Evolutionary conservation across 495 filamentous ascomycete species (phyloP).

Genomic region (Chaetomidium leptoderma): DNA sequence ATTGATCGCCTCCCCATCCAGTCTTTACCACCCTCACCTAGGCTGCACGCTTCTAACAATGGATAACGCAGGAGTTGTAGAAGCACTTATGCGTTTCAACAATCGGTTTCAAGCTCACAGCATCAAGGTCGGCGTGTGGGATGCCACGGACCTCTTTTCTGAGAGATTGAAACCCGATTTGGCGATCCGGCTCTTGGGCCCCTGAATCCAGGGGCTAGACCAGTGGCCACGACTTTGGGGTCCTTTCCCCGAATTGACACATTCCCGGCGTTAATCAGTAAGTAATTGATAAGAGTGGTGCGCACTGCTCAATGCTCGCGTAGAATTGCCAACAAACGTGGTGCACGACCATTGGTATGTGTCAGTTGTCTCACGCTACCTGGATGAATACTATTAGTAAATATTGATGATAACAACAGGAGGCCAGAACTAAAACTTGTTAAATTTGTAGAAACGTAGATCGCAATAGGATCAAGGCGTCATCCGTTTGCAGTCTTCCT

Average conservation of each 20-base stretch:
- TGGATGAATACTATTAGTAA: too few species aligned
- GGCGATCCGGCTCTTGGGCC: constrained; percentile 5
- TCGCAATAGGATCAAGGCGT: too few species aligned
- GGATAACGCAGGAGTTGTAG: not conserved
- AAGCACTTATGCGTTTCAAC: not conserved
- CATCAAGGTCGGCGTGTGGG: not conserved
- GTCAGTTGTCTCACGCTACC: too few species aligned
- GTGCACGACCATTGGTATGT: too few species aligned
- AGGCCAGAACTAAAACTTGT: too few species aligned
- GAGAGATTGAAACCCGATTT: not conserved
- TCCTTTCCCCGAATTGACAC: not conserved
- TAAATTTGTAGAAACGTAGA: too few species aligned
- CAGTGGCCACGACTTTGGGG: not conserved
- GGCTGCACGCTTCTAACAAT: not conserved
- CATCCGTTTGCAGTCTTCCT: too few species aligned
- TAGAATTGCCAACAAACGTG: too few species aligned
- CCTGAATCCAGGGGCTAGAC: not conserved
- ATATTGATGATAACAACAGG: too few species aligned
- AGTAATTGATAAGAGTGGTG: not conserved
- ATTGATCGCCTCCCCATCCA: not conserved
- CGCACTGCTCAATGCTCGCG: too few species aligned
- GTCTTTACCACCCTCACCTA: not conserved
- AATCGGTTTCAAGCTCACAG: not conserved
- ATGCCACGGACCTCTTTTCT: constrained; percentile 6
- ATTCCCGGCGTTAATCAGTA: not conserved